Conservation (phyloP, 1,284 basidiomycete species). For the Cryptococcus amylolentus region DNA sequence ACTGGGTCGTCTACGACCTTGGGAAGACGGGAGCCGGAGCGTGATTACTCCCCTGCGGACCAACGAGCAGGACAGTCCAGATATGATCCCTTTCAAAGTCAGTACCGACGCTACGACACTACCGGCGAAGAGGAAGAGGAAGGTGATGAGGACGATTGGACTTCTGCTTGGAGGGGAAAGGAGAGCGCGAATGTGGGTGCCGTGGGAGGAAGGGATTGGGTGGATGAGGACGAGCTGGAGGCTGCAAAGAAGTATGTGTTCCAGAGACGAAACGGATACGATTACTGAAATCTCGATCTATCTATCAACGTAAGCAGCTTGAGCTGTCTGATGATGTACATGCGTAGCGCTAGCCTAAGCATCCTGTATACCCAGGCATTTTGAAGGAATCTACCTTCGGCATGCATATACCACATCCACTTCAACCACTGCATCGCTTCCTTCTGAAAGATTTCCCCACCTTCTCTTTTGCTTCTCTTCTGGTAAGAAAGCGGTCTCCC, state of each 20-base stretch:
- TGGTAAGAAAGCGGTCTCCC: too few relatives aligned
- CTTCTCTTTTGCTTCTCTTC: too few relatives aligned
- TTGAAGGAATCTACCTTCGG: too few relatives aligned
- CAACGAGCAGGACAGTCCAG: background rate
- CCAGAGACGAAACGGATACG: background rate
- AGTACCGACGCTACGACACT: background rate
- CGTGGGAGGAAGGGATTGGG: background rate
- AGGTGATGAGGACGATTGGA: background rate
- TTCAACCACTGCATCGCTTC: too few relatives aligned
- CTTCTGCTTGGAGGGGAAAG: background rate
- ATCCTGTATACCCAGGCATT: too few relatives aligned
- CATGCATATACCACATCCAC: too few relatives aligned
- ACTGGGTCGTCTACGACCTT: background rate
- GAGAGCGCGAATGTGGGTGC: background rate
- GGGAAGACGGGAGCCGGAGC: background rate
- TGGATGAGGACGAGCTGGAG: background rate
- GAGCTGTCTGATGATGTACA: too few relatives aligned
- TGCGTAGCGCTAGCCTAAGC: too few relatives aligned
- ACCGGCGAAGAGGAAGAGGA: background rate
- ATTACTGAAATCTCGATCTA: too few relatives aligned
- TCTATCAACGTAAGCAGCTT: too few relatives aligned
- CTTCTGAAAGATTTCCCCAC: too few relatives aligned
- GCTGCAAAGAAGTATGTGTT: background rate
- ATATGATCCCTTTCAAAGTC: too few relatives aligned
- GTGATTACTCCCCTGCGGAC: background rate